phyloP scores from a whole-genome alignment of 75 land plant species.

The Pinus taeda region DNA sequence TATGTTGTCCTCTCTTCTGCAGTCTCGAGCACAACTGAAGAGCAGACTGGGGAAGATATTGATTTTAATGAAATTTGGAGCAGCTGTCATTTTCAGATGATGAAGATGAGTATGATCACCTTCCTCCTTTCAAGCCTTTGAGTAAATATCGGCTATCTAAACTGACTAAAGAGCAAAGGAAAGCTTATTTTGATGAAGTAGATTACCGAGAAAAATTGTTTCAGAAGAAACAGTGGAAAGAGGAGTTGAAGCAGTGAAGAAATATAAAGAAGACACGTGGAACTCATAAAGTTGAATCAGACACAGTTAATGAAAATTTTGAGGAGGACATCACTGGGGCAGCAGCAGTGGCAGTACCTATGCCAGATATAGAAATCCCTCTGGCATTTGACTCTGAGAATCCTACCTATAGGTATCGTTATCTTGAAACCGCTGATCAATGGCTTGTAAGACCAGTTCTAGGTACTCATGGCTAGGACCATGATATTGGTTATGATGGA shows the following conservation, averaged over 20 bases:
- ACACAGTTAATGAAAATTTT: conserved; percentile 33
- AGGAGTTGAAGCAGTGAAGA: conserved; percentile 66
- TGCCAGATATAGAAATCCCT: conserved; percentile 93
- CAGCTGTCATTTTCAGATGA: conserved; percentile 66
- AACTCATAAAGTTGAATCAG: conserved; percentile 8
- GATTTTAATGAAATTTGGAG: conserved; percentile 70
- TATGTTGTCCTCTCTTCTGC: conserved; percentile 80
- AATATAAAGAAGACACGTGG: conserved; percentile 54
- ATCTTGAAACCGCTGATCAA: conserved; percentile 76
- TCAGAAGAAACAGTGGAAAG: conserved; percentile 91
- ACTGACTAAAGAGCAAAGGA: conserved; percentile 71
- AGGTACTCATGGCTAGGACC: conserved; percentile 99
- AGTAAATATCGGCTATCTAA: conserved; percentile 65
- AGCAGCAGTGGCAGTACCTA: conserved; percentile 74
- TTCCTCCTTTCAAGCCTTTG: conserved; percentile 87
- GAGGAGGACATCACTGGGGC: conserved; percentile 47
- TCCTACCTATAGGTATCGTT: conserved; percentile 76
- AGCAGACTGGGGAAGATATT: conserved; percentile 63
- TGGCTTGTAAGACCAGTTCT: conserved; percentile 84
- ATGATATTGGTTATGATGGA: conserved; percentile 97
- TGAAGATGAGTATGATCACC: conserved; percentile 86
- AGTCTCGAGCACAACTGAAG: conserved; percentile 81
- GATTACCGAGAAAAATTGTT: conserved; percentile 84
- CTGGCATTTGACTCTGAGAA: conserved; percentile 88
- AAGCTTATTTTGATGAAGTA: conserved; percentile 84